Conservation (phyloP, 73 alveolate genomes). For the Paramecium sexaurelia region DNA sequence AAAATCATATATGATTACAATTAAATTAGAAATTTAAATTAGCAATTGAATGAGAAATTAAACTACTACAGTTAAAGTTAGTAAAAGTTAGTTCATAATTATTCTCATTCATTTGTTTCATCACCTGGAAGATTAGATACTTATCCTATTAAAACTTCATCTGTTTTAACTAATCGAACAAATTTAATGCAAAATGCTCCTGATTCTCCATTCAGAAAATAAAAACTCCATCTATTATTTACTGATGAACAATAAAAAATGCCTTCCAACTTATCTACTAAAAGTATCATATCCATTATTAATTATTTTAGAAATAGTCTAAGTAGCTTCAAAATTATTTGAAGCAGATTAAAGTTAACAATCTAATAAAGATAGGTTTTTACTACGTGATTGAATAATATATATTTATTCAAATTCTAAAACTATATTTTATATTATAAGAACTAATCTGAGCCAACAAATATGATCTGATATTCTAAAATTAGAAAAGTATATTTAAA, state of each 20-base stretch:
- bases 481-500: not conserved
- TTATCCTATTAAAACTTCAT: not conserved
- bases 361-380: not conserved
- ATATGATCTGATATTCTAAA: not conserved
- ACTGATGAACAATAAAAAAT: not conserved
- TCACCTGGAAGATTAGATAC: not conserved
- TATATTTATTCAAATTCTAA: too few relatives aligned
- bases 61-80: not conserved
- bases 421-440: too few relatives aligned
- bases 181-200: not conserved
- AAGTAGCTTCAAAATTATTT: not conserved
- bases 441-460: too few relatives aligned
- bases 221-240: not conserved
- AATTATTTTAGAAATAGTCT: not conserved
- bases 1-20: not conserved
- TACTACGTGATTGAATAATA: not conserved
- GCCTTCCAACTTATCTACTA: not conserved
- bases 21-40: not conserved
- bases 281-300: not conserved
- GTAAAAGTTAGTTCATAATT: not conserved
- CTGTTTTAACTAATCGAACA: not conserved
- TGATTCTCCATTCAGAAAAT: not conserved
- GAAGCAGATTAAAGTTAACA: not conserved
- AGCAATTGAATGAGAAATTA: not conserved
- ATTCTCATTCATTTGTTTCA: not conserved